Evolutionary conservation across 2,329 filamentous ascomycete genomes (phyloP).

Genomic region (Verticillium nubilum): DNA sequence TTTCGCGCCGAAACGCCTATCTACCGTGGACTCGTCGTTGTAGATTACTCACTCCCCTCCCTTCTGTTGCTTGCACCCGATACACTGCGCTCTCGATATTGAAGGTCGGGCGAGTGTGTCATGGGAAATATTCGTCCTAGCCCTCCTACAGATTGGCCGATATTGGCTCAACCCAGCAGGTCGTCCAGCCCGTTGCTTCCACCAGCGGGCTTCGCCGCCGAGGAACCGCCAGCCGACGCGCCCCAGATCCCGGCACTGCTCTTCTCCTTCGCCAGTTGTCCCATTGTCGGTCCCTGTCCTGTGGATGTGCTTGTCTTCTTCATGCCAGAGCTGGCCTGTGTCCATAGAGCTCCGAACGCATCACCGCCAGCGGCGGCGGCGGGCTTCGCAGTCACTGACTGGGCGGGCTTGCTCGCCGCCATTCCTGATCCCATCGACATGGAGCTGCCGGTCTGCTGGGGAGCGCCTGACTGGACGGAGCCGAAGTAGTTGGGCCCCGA

Average conservation of each 20-base stretch:
- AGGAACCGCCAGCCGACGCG: conserved; percentile 42
- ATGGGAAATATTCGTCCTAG: not conserved
- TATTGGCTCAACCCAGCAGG: conserved; percentile 34
- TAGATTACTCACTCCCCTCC: not conserved
- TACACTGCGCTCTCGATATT: not conserved
- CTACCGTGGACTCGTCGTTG: conserved; percentile 19
- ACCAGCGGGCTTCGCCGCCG: conserved; percentile 21
- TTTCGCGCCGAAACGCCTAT: conserved; percentile 37
- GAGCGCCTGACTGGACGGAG: conserved; percentile 55
- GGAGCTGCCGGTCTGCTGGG: conserved; percentile 16
- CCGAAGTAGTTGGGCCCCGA: conserved; percentile 92
- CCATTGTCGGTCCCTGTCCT: conserved; percentile 70
- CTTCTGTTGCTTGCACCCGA: too few relatives aligned
- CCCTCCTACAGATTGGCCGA: not conserved
- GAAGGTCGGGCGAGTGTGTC: not conserved
- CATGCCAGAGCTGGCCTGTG: conserved; percentile 64
- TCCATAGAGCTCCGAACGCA: conserved; percentile 86
- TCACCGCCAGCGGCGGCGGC: conserved; percentile 61
- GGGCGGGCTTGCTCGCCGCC: conserved; percentile 42
- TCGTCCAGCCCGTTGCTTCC: conserved; percentile 37
- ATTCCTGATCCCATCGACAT: conserved; percentile 18
- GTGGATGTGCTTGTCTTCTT: conserved; percentile 64
- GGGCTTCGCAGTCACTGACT: conserved; percentile 44
- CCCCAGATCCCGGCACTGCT: conserved; percentile 94
- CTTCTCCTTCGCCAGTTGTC: conserved; percentile 97